These are phyloP conservation scores for Yarrowia sp. DNA, from an alignment of 805 yeast species.

Conservation along the genomic window DNA sequence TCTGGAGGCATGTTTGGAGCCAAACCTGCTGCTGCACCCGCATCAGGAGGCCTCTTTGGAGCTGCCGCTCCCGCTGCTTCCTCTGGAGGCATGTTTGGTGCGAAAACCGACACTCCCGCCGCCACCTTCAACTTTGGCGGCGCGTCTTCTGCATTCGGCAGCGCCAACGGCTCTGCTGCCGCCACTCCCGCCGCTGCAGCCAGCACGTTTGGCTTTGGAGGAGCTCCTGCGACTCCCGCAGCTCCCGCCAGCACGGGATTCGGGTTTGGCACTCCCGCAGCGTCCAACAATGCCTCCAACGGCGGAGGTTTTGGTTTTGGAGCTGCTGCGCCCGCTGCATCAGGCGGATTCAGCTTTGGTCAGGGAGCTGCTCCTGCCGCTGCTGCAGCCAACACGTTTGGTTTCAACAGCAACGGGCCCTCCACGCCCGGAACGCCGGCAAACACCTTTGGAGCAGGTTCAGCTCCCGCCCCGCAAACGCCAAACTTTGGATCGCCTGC, in stretches of 20 bases:
- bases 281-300: not conserved
- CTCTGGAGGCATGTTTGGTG: not conserved
- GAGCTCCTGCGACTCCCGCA: not conserved
- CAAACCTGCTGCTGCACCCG: not conserved
- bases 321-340: not conserved
- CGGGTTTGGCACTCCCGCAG: not conserved
- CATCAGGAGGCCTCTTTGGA: not conserved
- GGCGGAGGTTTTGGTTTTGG: not conserved
- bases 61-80: not conserved
- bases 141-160: not conserved
- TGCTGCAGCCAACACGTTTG: conserved; percentile 4
- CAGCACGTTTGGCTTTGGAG: conserved; percentile 2
- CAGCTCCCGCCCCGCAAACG: conserved; percentile 15
- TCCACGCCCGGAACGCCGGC: not conserved
- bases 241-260: not conserved
- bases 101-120: not conserved
- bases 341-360: not conserved
- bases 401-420: not conserved
- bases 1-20: too few species aligned
- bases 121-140: conserved; percentile 2
- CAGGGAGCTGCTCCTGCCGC: not conserved
- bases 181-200: not conserved
- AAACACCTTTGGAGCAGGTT: conserved; percentile 2
- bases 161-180: not conserved
- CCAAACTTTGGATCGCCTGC: conserved; percentile 15